phyloP scores from a whole-genome alignment of 495 filamentous ascomycete genomes.

The Penicillium cinerascens region DNA sequence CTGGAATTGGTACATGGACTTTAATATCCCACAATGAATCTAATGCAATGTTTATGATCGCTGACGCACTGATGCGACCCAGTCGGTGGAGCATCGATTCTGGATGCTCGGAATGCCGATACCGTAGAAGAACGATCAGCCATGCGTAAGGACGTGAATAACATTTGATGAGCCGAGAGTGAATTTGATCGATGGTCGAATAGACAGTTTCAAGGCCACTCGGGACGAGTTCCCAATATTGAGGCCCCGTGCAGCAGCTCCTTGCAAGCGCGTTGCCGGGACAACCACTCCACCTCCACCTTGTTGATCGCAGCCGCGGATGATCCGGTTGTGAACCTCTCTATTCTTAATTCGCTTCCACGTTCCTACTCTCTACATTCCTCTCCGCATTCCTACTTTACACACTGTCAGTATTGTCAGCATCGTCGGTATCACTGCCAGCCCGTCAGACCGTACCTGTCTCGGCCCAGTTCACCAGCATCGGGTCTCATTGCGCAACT shows the following conservation, averaged over 20 bases:
- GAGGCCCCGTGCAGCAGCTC: constrained; percentile 15
- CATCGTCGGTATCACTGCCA: too few species aligned
- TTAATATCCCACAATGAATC: background rate
- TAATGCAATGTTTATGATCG: constrained; percentile 2
- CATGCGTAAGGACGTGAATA: background rate
- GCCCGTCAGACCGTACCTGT: too few species aligned
- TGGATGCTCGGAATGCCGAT: background rate
- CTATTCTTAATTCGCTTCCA: background rate
- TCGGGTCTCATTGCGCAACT: constrained; percentile 2
- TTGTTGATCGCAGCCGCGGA: constrained; percentile 25
- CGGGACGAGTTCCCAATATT: background rate
- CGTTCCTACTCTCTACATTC: background rate
- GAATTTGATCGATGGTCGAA: background rate
- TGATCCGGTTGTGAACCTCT: constrained; percentile 10
- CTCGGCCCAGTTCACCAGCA: background rate
- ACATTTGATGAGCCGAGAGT: background rate
- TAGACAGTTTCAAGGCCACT: background rate
- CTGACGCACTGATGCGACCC: background rate
- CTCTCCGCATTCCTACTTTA: background rate
- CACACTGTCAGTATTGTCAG: background rate
- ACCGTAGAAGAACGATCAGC: background rate
- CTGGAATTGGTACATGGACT: background rate
- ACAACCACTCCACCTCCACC: constrained; percentile 28
- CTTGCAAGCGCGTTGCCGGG: constrained; percentile 25
- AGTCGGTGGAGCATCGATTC: background rate